Percentiles rank a stretch among this genome's conserved stretches.
Evolutionary conservation across 2,329 filamentous ascomycete genomes (phyloP).

Genomic region (Verticillium nubilum): DNA sequence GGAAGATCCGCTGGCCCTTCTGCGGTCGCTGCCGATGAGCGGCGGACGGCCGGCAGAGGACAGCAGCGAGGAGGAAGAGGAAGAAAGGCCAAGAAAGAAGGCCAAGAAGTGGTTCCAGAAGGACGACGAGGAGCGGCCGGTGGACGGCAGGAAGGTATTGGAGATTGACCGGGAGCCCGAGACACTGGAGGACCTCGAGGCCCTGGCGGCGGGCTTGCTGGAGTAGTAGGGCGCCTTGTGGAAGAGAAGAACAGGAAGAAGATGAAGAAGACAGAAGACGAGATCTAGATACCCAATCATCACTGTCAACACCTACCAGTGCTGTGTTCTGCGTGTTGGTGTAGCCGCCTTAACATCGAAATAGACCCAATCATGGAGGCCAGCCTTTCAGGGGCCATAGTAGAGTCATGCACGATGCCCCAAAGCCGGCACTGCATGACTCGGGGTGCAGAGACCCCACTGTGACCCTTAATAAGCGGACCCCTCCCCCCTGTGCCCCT

Average conservation of each 20-base stretch:
- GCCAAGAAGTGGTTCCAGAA: slow-evolving; percentile 77
- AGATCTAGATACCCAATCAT: slow-evolving; percentile 21
- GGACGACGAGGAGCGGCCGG: slow-evolving; percentile 44
- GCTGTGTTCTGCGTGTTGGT: too few relatives aligned
- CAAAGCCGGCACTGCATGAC: background rate
- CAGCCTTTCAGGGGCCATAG: too few relatives aligned
- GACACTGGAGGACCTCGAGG: slow-evolving; percentile 74
- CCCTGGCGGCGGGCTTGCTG: slow-evolving; percentile 68
- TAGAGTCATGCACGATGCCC: background rate
- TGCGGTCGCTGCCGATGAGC: slow-evolving; percentile 51
- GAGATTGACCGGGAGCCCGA: slow-evolving; percentile 65
- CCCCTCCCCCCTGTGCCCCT: background rate
- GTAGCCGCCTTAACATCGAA: too few relatives aligned
- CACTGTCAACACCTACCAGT: background rate
- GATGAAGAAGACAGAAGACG: background rate
- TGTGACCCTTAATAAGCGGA: background rate
- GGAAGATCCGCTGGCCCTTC: slow-evolving; percentile 50
- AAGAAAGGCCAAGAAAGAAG: slow-evolving; percentile 46
- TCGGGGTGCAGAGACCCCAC: background rate
- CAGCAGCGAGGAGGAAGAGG: slow-evolving; percentile 50
- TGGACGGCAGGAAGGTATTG: slow-evolving; percentile 49
- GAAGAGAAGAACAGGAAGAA: slow-evolving; percentile 29
- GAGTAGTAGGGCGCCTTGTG: background rate
- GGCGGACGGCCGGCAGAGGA: slow-evolving; percentile 23
- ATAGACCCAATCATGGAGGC: too few relatives aligned